These are phyloP conservation scores for Rhizopogon rudus DNA, from an alignment of 768 basidiomycete genomes.

Conservation along the genomic window DNA sequence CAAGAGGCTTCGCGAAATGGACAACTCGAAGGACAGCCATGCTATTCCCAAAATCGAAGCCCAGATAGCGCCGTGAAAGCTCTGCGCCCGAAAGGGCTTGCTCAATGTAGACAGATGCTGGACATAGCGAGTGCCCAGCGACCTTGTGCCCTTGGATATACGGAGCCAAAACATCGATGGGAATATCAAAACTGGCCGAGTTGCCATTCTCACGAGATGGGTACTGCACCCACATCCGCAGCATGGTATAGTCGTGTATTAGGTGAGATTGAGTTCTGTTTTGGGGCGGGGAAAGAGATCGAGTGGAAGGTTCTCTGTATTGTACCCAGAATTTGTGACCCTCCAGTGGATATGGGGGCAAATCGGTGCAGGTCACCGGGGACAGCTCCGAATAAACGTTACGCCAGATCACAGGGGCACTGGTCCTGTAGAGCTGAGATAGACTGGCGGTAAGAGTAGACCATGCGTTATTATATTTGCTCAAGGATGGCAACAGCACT, in stretches of 20 bases:
- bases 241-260: slow-evolving; percentile 28
- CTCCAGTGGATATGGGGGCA: slow-evolving; percentile 64
- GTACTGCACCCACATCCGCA: slow-evolving; percentile 37
- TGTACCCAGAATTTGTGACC: slow-evolving; percentile 52
- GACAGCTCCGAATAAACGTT: slow-evolving; percentile 44
- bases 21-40: slow-evolving; percentile 37
- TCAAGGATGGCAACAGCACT: slow-evolving; percentile 46
- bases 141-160: slow-evolving; percentile 58
- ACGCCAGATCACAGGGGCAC: slow-evolving; percentile 47
- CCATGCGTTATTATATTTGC: slow-evolving; percentile 40
- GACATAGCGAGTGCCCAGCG: slow-evolving; percentile 50
- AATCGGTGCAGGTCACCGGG: slow-evolving; percentile 36
- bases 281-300: not conserved
- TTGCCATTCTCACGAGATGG: slow-evolving; percentile 30
- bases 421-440: slow-evolving; percentile 41
- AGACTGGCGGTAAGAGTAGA: slow-evolving; percentile 41
- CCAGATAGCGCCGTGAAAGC: slow-evolving; percentile 29
- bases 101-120: slow-evolving; percentile 63
- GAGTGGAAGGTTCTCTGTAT: slow-evolving; percentile 29
- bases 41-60: slow-evolving; percentile 26
- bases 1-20: slow-evolving; percentile 50
- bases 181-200: slow-evolving; percentile 50
- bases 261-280: not conserved
- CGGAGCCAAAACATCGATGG: slow-evolving; percentile 36
- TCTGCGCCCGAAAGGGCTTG: slow-evolving; percentile 43